These are phyloP conservation scores for Apiospora sp. DNA, from an alignment of 2,329 filamentous ascomycete species.

Conservation along the genomic window DNA sequence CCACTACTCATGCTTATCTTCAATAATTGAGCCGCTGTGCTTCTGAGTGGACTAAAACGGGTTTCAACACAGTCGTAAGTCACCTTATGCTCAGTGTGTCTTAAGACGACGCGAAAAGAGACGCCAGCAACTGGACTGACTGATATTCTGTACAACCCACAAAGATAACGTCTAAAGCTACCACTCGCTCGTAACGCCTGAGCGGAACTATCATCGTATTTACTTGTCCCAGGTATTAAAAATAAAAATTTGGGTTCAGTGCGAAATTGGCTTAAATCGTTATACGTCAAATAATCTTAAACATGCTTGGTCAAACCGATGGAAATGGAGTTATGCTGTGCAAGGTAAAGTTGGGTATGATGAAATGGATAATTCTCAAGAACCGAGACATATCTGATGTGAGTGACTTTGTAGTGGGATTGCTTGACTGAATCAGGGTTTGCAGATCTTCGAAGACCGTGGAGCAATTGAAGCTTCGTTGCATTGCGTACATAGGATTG, in stretches of 20 bases:
- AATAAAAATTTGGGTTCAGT: not conserved
- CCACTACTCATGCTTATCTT: not conserved
- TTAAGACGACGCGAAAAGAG: not conserved
- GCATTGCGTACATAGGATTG: not conserved
- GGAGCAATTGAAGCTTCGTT: no score
- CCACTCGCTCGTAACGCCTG: not conserved
- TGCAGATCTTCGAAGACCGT: not conserved
- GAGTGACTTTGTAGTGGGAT: not conserved
- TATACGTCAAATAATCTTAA: no score
- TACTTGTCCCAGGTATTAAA: accelerated
- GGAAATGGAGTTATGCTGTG: no score
- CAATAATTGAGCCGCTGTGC: not conserved
- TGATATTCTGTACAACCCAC: no score
- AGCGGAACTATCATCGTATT: not conserved
- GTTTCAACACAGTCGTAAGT: not conserved
- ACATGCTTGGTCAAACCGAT: no score
- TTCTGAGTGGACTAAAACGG: not conserved
- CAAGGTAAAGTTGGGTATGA: no score
- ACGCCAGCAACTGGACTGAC: not conserved
- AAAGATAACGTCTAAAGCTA: not conserved
- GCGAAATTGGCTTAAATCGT: not conserved
- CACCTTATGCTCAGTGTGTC: not conserved
- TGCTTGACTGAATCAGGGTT: not conserved
- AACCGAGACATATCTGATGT: not conserved
- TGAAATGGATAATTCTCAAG: no score